A percentile compares a stretch with the other conserved stretches of the same genome.
Evolutionary conservation across 495 filamentous ascomycete genomes (phyloP).

Genomic region (Neurospora sp.): DNA sequence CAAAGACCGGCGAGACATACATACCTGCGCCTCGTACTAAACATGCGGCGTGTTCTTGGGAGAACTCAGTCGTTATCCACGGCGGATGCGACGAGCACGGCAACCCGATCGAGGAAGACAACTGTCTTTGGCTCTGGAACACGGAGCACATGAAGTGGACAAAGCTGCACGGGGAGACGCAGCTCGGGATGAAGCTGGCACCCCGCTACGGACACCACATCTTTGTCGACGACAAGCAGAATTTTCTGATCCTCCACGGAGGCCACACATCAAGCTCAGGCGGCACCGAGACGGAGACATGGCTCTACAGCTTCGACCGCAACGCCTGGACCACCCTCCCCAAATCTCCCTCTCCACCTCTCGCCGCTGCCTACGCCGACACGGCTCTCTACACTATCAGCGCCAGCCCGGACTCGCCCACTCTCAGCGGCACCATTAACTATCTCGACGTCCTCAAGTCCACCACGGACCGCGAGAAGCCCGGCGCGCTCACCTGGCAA

Average conservation of each 20-base stretch:
- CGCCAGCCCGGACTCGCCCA: slow-evolving; percentile 7
- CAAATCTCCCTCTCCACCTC: slow-evolving; percentile 18
- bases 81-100: slow-evolving; percentile 31
- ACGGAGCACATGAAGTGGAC: slow-evolving; percentile 28
- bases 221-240: slow-evolving; percentile 12
- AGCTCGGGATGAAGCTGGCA: slow-evolving; percentile 11
- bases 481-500: slow-evolving; percentile 26
- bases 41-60: slow-evolving; percentile 33
- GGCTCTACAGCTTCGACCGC: slow-evolving; percentile 34
- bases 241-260: slow-evolving; percentile 34
- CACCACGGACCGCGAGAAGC: slow-evolving; percentile 19
- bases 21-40: slow-evolving; percentile 27
- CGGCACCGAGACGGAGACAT: slow-evolving; percentile 25
- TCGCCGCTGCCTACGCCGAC: slow-evolving; percentile 29
- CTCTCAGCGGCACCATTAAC: slow-evolving; percentile 32
- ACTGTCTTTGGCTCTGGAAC: slow-evolving; percentile 39
- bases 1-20: slow-evolving; percentile 26
- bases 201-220: slow-evolving; percentile 16
- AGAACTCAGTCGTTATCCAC: slow-evolving; percentile 30
- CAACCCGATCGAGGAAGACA: slow-evolving; percentile 28
- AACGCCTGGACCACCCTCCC: slow-evolving; percentile 37
- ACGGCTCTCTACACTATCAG: slow-evolving; percentile 37
- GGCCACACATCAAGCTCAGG: slow-evolving; percentile 18
- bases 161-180: slow-evolving; percentile 9
- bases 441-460: slow-evolving; percentile 26